Base-by-base conservation (phyloP, 345 rosid species). In the Crucihimalaya himalaica region DNA sequence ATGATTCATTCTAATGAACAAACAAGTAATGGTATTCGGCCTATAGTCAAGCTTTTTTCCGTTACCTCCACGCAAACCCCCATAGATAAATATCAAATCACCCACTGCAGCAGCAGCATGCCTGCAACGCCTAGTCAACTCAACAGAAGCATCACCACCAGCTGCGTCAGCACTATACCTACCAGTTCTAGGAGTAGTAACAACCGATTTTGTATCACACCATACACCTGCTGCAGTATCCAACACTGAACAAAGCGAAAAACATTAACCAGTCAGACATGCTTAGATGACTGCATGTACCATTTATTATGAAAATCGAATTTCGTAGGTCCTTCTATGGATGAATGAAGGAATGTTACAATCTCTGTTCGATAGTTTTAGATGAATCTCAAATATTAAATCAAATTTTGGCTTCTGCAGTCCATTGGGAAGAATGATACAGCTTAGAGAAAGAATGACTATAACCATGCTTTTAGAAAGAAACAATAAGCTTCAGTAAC, bases 171-270 rank as follows among this genome's bases (percentile, higher is more conserved):
- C 97, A 77, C 97, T 88, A 79, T 84, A 92, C 74, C 89, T 86
- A 47, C 94, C 97, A 55, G 97, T 88, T 78, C 97, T 87, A 60
- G 98, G 98, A 83, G 86, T 92, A 60, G 91, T 95, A 65, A 95
- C 96, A 75, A 95, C 98, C 77, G 98, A 95, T 75, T 92, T 95
- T 61, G 97, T 92, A 84, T 95, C 99, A 80, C 99, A 95, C 99
- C 99, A 95, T 70, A 95, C 98, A 70, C 99, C 99, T 21, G 99
- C 98, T 58, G 99, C 98, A 73, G 99, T 95, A 86, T 95, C 99
- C 87, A 95, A 83, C 62, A 95, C 99, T 95, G 75, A 31, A 86
- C 51, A 64, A 76, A 47, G 58, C 56, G 62, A 47, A 81, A 79
- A 56, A 47, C 61, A 56, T 67, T 59, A 63, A 61, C 45, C 40